phyloP scores from a whole-genome alignment of 192 early-diverging fungal species.

The Backusella parvicylindrica region DNA sequence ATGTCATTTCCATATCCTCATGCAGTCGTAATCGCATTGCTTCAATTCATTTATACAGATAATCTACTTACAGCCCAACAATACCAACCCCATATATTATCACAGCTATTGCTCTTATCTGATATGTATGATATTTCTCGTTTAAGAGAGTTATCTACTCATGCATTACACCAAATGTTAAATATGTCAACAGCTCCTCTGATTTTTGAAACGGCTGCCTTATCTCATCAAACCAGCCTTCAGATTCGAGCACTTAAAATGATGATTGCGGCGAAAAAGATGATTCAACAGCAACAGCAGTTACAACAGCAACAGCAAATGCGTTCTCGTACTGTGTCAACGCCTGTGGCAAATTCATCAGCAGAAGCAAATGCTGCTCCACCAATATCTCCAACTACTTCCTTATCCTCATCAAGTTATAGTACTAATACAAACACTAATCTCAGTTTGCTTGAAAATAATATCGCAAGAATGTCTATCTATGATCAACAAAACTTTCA shows the following conservation, averaged over 20 bases:
- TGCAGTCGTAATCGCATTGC: conserved; percentile 52
- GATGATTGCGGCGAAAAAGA: conserved; percentile 57
- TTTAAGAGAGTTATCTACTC: conserved; percentile 51
- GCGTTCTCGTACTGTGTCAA: conserved; percentile 5
- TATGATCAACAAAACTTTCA: background rate
- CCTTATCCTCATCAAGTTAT: conserved; percentile 8
- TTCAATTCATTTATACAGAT: conserved; percentile 71
- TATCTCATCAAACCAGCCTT: conserved; percentile 62
- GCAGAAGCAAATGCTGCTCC: background rate
- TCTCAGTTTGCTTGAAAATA: background rate
- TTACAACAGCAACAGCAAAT: background rate
- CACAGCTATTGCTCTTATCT: conserved; percentile 59
- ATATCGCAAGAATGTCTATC: background rate
- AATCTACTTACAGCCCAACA: conserved; percentile 63
- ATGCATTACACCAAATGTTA: conserved; percentile 60
- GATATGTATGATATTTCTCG: conserved; percentile 62
- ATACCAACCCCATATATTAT: conserved; percentile 61
- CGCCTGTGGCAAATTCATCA: background rate
- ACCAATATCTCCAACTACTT: conserved; percentile 4
- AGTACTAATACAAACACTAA: background rate
- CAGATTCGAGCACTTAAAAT: conserved; percentile 56
- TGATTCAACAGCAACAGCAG: conserved; percentile 53
- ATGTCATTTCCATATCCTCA: conserved; percentile 46
- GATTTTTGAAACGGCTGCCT: conserved; percentile 64
- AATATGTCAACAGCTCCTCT: conserved; percentile 62